Percentiles rank a stretch among this genome's conserved stretches.
Evolutionary conservation across 116 monocot genomes (phyloP).

Genomic region (Posidonia oceanica): DNA sequence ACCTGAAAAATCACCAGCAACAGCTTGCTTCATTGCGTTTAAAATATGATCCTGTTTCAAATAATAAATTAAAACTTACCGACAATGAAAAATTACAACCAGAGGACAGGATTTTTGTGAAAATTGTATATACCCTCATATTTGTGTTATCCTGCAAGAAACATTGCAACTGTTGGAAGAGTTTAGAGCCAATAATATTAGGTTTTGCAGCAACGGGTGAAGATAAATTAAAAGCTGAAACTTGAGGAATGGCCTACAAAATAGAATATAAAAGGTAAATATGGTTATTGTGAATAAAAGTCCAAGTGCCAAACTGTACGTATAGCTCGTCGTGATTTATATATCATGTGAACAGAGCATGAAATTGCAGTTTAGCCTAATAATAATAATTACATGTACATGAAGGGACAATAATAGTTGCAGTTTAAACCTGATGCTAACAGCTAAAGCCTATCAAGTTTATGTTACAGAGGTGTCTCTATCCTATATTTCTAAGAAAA

Average conservation of each 20-base stretch:
- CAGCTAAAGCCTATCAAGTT: too few relatives aligned
- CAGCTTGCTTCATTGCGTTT: constrained; percentile 3
- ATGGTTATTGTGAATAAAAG: background rate
- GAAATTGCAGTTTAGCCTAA: too few relatives aligned
- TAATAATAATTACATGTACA: too few relatives aligned
- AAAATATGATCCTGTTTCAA: constrained; percentile 7
- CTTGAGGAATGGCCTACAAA: background rate
- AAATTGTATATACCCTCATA: background rate
- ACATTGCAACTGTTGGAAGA: background rate
- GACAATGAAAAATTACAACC: background rate
- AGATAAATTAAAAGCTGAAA: background rate
- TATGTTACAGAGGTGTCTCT: too few relatives aligned
- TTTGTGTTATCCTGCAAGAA: constrained; percentile 3
- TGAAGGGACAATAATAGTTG: too few relatives aligned
- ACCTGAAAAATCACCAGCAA: constrained; percentile 1
- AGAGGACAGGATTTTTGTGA: background rate
- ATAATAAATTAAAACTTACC: background rate
- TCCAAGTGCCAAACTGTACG: background rate
- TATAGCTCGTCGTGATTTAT: too few relatives aligned
- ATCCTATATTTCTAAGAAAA: too few relatives aligned
- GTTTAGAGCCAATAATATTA: background rate
- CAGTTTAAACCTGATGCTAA: too few relatives aligned
- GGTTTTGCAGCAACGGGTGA: background rate
- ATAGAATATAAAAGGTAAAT: background rate
- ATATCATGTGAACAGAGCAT: too few relatives aligned